phyloP scores from a whole-genome alignment of 163 green algal species.

The Prototheca cutis region DNA sequence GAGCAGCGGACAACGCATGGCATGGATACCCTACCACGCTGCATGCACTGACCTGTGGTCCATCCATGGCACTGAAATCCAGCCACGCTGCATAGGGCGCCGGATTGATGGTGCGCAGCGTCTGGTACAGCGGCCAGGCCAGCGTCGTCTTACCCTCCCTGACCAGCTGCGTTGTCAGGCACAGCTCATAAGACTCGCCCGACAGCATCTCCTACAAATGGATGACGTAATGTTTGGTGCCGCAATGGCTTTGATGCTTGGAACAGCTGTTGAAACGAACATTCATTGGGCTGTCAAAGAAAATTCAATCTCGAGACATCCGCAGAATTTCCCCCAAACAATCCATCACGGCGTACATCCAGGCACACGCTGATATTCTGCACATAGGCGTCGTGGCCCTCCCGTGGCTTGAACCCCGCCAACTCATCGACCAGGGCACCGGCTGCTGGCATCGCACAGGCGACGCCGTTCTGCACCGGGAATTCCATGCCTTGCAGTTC shows the following conservation, averaged over 20 bases:
- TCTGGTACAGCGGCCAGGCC: slow-evolving; percentile 56
- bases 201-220: not conserved
- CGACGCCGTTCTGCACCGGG: not conserved
- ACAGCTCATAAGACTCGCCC: slow-evolving; percentile 94
- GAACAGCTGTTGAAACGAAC: not conserved
- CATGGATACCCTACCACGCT: slow-evolving; percentile 1
- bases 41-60: slow-evolving; percentile 9
- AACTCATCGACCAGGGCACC: not conserved
- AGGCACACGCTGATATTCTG: slow-evolving; percentile 5
- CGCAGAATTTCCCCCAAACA: not conserved
- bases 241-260: not conserved
- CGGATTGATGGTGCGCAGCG: slow-evolving; percentile 74
- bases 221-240: not conserved
- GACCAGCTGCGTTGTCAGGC: slow-evolving; percentile 69
- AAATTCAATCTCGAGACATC: not conserved
- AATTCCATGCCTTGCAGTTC: not conserved
- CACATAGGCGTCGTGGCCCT: not conserved
- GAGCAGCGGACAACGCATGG: not conserved
- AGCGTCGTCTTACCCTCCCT: slow-evolving; percentile 10
- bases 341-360: too few species aligned
- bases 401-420: not conserved
- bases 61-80: slow-evolving; percentile 33
- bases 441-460: not conserved
- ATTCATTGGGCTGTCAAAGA: not conserved
- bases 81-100: slow-evolving; percentile 88